Percentiles rank a stretch among this genome's conserved stretches.
These are phyloP conservation scores for Agrostemma githago DNA, from an alignment of 148 eudicot species.

Conservation along the genomic window DNA sequence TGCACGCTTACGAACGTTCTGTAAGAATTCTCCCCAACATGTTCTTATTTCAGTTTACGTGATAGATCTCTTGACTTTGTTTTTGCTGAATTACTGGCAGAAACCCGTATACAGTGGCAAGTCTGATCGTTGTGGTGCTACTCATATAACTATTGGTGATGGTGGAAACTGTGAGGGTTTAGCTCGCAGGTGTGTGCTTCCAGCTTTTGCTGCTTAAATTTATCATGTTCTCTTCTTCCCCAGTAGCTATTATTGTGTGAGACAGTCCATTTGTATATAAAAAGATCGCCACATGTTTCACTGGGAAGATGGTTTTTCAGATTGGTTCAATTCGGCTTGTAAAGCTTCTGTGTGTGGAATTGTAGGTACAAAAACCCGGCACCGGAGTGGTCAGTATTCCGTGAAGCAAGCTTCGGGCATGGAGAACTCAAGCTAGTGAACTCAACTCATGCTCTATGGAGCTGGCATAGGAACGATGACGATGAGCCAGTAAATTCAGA, in stretches of 20 bases:
- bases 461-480: conserved; percentile 89
- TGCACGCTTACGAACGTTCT: conserved; percentile 94
- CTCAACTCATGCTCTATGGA: conserved; percentile 73
- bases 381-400: conserved; percentile 85
- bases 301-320: neutral
- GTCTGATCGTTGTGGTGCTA: conserved; percentile 80
- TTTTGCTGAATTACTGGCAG: conserved; percentile 32
- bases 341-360: conserved; percentile 3
- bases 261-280: too few species aligned
- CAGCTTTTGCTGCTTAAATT: neutral
- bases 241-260: too few species aligned
- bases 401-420: conserved; percentile 93
- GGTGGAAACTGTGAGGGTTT: conserved; percentile 97
- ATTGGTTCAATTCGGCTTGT: neutral
- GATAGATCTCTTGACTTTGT: neutral
- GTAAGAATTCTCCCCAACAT: conserved; percentile 34
- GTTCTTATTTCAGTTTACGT: neutral
- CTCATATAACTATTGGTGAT: conserved; percentile 92
- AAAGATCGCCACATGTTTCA: neutral
- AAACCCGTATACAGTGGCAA: conserved; percentile 61
- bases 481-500: conserved; percentile 86
- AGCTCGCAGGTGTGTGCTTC: conserved; percentile 53
- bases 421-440: conserved; percentile 78
- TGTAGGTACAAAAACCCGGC: conserved; percentile 62
- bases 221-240: too few species aligned